Evolutionary conservation across 495 filamentous ascomycete genomes (phyloP), one percentile per base, ranked within the genome.

Genomic region (Penicillium coprophilum): DNA sequence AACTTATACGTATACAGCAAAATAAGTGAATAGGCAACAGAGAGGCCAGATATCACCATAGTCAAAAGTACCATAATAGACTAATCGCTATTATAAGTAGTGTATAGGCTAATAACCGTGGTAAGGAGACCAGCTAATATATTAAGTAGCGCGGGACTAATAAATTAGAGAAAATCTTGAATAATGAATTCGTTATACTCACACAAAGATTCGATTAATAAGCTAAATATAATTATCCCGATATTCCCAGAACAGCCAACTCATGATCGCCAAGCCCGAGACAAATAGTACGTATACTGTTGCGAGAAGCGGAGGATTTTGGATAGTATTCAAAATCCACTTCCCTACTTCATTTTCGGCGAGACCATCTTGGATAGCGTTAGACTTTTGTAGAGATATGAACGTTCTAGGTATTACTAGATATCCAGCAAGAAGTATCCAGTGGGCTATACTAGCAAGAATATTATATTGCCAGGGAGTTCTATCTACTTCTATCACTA

Each of bases 371-470:
- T 64, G 10, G 4, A 66, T 17, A 3, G 21, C 32, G 7, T 62
- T 53, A 9, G 54, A 63, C 17, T 70, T 65, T 50, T 74, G 50
- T 20, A 73, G 46, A 12, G 59, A 64, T 15, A 62, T 71, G 50
- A 74, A 76, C 0, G 62, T 76, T 3, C 68, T 65, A 2, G 73
- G 73, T 12, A 74, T 55, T 3, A 74, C 61, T 19, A 76, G 59
- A 57, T 71, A 74, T 1, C 70, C 67, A 2, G 71, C 67, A 27
- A 75, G 59, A 2, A 75, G 57, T 19, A 72, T 59, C 72, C 64
- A 73, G 3, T 71, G 62, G 19, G 57, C 66, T 39, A 56, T 55
- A 46, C 63, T 58, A 15, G 72, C 65, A 47, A 47, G 27, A 32
- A n/a, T n/a, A n/a, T n/a, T n/a, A n/a, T n/a, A n/a, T n/a, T n/a